Conservation (phyloP, 768 basidiomycete species). For the Rhodotorula toruloides region DNA sequence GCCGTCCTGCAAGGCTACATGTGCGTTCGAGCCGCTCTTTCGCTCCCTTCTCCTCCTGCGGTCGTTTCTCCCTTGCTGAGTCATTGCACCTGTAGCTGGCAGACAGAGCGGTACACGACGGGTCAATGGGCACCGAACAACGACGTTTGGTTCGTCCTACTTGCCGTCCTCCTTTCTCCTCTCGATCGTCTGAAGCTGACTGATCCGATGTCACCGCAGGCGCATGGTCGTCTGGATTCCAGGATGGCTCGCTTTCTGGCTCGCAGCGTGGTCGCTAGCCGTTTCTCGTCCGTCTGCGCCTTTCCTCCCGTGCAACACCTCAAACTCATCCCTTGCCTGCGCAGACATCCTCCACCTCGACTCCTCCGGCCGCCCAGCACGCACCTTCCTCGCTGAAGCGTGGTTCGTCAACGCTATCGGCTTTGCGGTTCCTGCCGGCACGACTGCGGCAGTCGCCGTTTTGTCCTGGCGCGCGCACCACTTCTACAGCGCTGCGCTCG, state of each 20-base stretch:
- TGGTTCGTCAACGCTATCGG: slow-evolving; percentile 15
- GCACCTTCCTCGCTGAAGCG: slow-evolving; percentile 10
- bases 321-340: neutral
- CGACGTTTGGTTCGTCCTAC: neutral
- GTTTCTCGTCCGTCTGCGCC: neutral
- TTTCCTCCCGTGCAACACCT: no score
- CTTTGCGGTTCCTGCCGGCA: neutral
- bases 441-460: neutral
- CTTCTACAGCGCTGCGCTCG: neutral
- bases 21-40: no score
- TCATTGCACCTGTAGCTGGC: neutral
- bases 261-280: slow-evolving; percentile 4
- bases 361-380: slow-evolving; percentile 17
- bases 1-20: slow-evolving; percentile 6
- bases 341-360: slow-evolving; percentile 24
- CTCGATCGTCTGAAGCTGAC: no score
- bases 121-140: neutral
- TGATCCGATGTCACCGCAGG: neutral
- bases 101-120: neutral
- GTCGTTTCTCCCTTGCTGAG: neutral
- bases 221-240: neutral
- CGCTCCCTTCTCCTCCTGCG: neutral
- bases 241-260: neutral
- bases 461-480: neutral
- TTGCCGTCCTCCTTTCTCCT: neutral